Conservation (phyloP, 2,329 filamentous ascomycete genomes). For the Colletotrichum siamense region DNA sequence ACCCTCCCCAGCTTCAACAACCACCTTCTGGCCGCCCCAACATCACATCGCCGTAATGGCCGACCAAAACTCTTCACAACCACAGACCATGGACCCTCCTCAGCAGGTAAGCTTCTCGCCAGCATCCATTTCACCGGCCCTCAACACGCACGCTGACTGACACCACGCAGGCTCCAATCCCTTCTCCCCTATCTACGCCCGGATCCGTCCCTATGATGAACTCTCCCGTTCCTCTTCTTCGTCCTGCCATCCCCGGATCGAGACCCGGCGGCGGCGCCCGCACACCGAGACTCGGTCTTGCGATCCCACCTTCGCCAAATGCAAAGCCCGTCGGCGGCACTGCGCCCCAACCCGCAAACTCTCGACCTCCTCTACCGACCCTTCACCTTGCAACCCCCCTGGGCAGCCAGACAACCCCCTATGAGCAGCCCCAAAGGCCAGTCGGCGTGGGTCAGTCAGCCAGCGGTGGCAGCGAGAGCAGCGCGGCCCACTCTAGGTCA, state of each 20-base stretch:
- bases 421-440: constrained; percentile 64
- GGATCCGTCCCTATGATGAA: constrained; percentile 66
- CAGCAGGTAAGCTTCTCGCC: constrained; percentile 16
- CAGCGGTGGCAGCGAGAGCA: constrained; percentile 80
- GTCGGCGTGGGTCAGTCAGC: constrained; percentile 67
- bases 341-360: constrained; percentile 41
- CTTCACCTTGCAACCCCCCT: constrained; percentile 88
- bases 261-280: constrained; percentile 66
- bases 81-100: constrained; percentile 21
- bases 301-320: constrained; percentile 88
- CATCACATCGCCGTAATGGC: constrained; percentile 9
- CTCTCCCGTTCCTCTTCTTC: constrained; percentile 79
- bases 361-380: constrained; percentile 74
- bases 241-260: constrained; percentile 79
- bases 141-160: background rate
- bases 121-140: background rate
- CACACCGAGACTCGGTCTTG: constrained; percentile 81
- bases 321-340: constrained; percentile 73
- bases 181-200: constrained; percentile 34
- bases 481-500: constrained; percentile 78
- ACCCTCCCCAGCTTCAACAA: background rate
- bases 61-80: constrained; percentile 18
- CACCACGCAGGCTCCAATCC: background rate
- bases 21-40: background rate
- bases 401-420: constrained; percentile 77